Evolutionary conservation across 306 rosid genomes (phyloP), one percentile per base, ranked within the genome.

Genomic region (Prunus mira): DNA sequence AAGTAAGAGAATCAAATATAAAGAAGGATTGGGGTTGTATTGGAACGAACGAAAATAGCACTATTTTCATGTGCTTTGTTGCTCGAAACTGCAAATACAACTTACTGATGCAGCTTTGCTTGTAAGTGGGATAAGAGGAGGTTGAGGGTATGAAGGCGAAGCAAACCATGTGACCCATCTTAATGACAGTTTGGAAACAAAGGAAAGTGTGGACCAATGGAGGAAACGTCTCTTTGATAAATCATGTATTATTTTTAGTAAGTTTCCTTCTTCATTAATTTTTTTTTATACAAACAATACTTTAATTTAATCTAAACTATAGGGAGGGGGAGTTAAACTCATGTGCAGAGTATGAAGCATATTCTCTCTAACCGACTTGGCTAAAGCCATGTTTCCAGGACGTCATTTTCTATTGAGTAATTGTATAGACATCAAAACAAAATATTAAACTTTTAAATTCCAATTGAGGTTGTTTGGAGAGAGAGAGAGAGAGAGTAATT

Each of bases 121-220:
- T 88, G 87, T 77, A 80, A 82, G 79, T 74, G 56, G 85, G 87
- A 77, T 75, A 84, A 79, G 72, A 77, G 84, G 70, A 84, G 54
- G 38, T 41, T 18, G 24, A 63, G 38, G 74, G 75, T 73, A 67
- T 69, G 82, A 82, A 73, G 83, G 78, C 55, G 81, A 76, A 68
- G 86, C 34, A 84, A 84, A 84, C 85, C 93, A 90, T 85, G 97
- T 93, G 96, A 86, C 82, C 82, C 79, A 72, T 75, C 80, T 88
- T 85, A 76, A 86, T 74, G 88, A 76, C 86, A 72, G 85, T 83
- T 90, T 87, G 76, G 27, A 87, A 80, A 78, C 84, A 83, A 92
- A 92, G 91, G 81, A 87, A 88, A 77, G 88, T 80, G 81, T 78
- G 69, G 80, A 82, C 77, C 41, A 20, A 76, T 14, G 65, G 74